phyloP scores from a whole-genome alignment of 129 eudicot species.

The Daucus carota region DNA sequence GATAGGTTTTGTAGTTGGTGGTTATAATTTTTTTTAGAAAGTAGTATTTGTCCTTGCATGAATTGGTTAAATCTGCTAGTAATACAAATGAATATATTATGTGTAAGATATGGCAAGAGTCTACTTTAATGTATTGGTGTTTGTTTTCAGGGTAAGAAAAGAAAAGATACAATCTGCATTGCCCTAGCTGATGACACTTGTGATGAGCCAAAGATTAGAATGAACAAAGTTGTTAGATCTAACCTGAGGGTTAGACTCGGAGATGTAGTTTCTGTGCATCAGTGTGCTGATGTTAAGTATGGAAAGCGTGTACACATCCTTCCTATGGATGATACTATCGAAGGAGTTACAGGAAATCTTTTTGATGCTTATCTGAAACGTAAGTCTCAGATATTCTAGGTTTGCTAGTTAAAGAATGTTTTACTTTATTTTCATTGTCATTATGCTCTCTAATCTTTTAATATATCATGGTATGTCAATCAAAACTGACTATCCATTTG shows the following conservation, averaged over 20 bases:
- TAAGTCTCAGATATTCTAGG: slow-evolving; percentile 25
- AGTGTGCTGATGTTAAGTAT: slow-evolving; percentile 83
- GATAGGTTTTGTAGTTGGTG: too few relatives aligned
- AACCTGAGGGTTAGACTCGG: slow-evolving; percentile 89
- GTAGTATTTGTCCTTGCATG: too few relatives aligned
- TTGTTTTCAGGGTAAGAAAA: slow-evolving; percentile 69
- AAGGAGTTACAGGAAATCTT: slow-evolving; percentile 85
- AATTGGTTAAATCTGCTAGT: not conserved
- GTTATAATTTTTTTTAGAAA: too few relatives aligned
- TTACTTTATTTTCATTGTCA: not conserved
- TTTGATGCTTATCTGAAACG: slow-evolving; percentile 92
- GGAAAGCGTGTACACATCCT: slow-evolving; percentile 96
- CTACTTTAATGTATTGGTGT: not conserved
- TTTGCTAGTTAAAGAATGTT: not conserved
- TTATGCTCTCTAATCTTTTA: not conserved
- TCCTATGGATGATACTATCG: slow-evolving; percentile 87
- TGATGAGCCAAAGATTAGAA: slow-evolving; percentile 82
- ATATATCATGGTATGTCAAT: not conserved
- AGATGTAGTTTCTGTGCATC: slow-evolving; percentile 92
- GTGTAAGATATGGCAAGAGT: not conserved
- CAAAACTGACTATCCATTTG: not conserved
- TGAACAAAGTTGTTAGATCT: slow-evolving; percentile 83
- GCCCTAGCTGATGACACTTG: slow-evolving; percentile 95
- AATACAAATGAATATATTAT: not conserved
- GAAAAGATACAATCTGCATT: slow-evolving; percentile 83